Base-by-base conservation (phyloP, 305 asterid species). In the Rubia balearica region DNA sequence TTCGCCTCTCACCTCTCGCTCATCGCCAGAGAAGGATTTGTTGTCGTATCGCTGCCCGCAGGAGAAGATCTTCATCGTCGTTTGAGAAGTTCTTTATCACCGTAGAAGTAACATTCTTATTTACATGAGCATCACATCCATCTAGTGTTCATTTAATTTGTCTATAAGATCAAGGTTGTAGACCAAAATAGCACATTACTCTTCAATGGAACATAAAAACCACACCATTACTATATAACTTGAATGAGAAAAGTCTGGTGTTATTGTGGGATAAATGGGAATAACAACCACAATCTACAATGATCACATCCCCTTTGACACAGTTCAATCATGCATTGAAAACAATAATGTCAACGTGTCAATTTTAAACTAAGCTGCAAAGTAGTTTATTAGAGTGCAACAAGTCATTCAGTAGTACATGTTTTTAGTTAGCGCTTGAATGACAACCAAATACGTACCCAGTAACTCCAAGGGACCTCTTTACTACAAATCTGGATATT, bases 401-500 rank as follows among this genome's bases (percentile, higher is more conserved):
- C 21, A 70, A 3, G 57, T 17, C 13, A 51, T 46, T 59, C 41
- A 68, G 56, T 68, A 46, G 17, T 65, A 49, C 63, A 63, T n/a
- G 19, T 67, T 72, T 74, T 66, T 1, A 42, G 14, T 62, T 73
- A 19, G 48, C 45, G 66, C n/a, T 62, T 73, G 10, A 55, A 51
- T 70, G 71, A 40, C 42, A 75, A 66, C 64, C 70, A 73, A 41
- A 60, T 69, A 73, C 90, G 67, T 83, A 89, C 98, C 98, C 98
- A 91, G 80, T 88, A 88, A 74, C 98, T 94, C 73, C 90, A 90
- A 71, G 98, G 98, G 75, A 89, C 83, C 75, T 86, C 96, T 79
- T 88, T 82, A 53, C 98, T 96, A 68, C 98, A 91, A 73, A 91
- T 91, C 71, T 83, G 83, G 79, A 76, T 83, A 80, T 77, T 80